These are phyloP conservation scores for Fusarium xyrophilum DNA, from an alignment of 2,329 filamentous ascomycete species.

Conservation along the genomic window DNA sequence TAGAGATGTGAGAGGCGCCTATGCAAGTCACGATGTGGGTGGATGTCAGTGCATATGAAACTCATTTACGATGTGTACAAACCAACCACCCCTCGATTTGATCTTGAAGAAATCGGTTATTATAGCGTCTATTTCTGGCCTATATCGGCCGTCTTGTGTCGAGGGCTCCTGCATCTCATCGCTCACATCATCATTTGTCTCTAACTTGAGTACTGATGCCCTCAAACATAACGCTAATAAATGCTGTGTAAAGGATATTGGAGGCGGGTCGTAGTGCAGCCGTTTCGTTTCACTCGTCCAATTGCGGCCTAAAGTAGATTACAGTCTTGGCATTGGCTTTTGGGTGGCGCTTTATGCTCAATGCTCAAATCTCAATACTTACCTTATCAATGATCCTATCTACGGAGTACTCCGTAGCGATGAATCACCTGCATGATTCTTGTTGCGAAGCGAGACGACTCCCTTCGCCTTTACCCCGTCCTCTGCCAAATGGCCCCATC, in stretches of 20 bases:
- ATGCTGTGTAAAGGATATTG: constrained; percentile 14
- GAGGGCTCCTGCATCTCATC: constrained; percentile 7
- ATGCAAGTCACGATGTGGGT: constrained; percentile 27
- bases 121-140: constrained; percentile 5
- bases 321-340: constrained; percentile 22
- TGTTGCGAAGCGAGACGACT: constrained; percentile 1
- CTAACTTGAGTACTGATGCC: background rate
- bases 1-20: background rate
- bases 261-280: constrained; percentile 27
- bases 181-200: background rate
- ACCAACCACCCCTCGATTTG: background rate
- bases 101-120: background rate
- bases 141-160: constrained; percentile 14
- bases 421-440: constrained; percentile 5
- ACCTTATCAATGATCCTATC: constrained; percentile 2
- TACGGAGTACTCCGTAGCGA: too few relatives aligned
- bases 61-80: background rate
- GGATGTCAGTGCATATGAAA: constrained; percentile 46
- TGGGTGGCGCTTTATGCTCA: constrained; percentile 22
- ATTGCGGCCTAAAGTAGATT: constrained; percentile 38
- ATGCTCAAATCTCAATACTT: constrained; percentile 10
- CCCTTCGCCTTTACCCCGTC: background rate
- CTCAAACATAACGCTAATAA: constrained; percentile 10
- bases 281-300: constrained; percentile 40
- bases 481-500: background rate